A percentile compares a stretch with the other conserved stretches of the same genome.
These are phyloP conservation scores for Cryptosporidium sp. DNA, from an alignment of 169 alveolate genomes.

Conservation along the genomic window DNA sequence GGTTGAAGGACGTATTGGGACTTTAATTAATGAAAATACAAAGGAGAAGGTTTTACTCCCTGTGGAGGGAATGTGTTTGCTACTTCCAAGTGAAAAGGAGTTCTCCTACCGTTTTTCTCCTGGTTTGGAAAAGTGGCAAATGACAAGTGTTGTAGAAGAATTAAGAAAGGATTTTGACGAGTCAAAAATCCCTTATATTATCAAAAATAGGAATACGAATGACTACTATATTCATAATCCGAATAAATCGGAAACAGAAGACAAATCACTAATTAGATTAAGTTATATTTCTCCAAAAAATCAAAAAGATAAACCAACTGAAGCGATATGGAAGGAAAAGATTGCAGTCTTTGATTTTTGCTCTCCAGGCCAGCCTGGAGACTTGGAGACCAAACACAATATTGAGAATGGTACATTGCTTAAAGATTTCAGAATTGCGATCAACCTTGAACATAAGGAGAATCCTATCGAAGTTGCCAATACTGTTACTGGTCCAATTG, in stretches of 20 bases:
- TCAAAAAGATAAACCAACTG: slow-evolving; percentile 58
- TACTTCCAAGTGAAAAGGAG: slow-evolving; percentile 62
- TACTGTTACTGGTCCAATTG: slow-evolving; percentile 42
- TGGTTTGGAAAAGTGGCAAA: slow-evolving; percentile 72
- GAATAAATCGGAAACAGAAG: slow-evolving; percentile 1
- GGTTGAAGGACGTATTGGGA: slow-evolving; percentile 74
- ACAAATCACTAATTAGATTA: slow-evolving; percentile 35
- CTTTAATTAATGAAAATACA: slow-evolving; percentile 37
- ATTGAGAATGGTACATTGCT: slow-evolving; percentile 25
- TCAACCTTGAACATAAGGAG: slow-evolving; percentile 61
- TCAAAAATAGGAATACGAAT: slow-evolving; percentile 46
- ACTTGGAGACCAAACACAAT: slow-evolving; percentile 25
- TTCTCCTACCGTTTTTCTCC: slow-evolving; percentile 62
- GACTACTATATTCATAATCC: slow-evolving; percentile 54
- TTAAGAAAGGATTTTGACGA: slow-evolving; percentile 57
- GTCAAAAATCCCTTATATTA: slow-evolving; percentile 37
- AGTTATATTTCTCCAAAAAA: slow-evolving; percentile 60
- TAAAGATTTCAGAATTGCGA: slow-evolving; percentile 64
- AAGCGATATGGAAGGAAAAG: slow-evolving; percentile 70
- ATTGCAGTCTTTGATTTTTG: slow-evolving; percentile 69
- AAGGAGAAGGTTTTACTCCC: slow-evolving; percentile 38
- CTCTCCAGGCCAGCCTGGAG: slow-evolving; percentile 43
- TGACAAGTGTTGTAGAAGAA: slow-evolving; percentile 49
- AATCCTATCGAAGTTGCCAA: slow-evolving; percentile 13
- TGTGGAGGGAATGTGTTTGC: slow-evolving; percentile 43